Evolutionary conservation across 2,329 filamentous ascomycete species (phyloP).

Genomic region (Graphiopsis chlorocephala): DNA sequence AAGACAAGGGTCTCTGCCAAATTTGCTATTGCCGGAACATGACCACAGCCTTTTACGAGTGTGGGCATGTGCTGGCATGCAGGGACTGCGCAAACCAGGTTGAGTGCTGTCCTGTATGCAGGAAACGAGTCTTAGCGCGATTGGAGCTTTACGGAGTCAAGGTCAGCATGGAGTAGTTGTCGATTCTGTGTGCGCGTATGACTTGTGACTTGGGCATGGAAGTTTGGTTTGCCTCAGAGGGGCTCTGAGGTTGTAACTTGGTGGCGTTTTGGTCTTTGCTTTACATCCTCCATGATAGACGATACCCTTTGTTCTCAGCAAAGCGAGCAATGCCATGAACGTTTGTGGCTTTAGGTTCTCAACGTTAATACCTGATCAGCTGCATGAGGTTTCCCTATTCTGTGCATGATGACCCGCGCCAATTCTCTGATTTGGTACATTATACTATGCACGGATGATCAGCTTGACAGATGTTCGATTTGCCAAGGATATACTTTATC

Average conservation of each 20-base stretch:
- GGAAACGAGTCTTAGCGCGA: conserved; percentile 55
- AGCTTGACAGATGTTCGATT: not conserved
- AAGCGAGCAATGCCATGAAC: not conserved
- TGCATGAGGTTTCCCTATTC: not conserved
- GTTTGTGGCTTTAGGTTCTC: not conserved
- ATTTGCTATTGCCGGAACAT: conserved; percentile 57
- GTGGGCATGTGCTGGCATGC: conserved; percentile 62
- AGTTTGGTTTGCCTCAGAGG: not conserved
- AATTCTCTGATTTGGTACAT: not conserved
- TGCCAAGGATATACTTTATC: not conserved
- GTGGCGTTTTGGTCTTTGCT: not conserved
- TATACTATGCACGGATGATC: not conserved
- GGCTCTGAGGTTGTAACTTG: not conserved
- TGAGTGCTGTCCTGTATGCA: conserved; percentile 60
- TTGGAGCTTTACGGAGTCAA: conserved; percentile 53
- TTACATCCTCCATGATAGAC: not conserved
- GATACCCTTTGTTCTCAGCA: not conserved
- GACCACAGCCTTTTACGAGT: conserved; percentile 61
- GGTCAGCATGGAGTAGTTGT: conserved; percentile 18
- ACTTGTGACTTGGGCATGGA: not conserved
- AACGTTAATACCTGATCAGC: not conserved
- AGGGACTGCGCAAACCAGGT: conserved; percentile 58
- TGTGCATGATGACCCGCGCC: not conserved
- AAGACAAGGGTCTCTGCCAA: conserved; percentile 57
- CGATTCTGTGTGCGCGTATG: not conserved